These are phyloP conservation scores for Blastobotrys illinoisensis DNA, from an alignment of 1,139 yeast species.

Conservation along the genomic window DNA sequence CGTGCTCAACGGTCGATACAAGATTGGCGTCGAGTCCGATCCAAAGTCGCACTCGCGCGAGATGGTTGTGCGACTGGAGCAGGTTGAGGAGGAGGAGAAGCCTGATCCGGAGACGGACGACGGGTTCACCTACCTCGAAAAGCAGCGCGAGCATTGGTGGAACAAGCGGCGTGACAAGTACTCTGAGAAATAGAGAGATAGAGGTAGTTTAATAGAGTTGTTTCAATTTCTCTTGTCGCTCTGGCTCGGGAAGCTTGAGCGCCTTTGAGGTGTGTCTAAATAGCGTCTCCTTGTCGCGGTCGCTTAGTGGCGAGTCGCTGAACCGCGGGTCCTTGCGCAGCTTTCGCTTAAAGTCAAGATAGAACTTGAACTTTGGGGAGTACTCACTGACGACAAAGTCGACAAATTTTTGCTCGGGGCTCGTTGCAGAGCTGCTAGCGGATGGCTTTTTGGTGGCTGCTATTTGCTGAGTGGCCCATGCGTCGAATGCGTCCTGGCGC, in stretches of 20 bases:
- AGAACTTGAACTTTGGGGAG: conserved; percentile 31
- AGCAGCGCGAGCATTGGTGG: conserved; percentile 22
- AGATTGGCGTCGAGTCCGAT: conserved; percentile 14
- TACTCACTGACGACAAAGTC: conserved; percentile 31
- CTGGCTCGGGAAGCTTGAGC: conserved; percentile 1
- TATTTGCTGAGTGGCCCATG: conserved; percentile 36
- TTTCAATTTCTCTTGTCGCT: conserved; percentile 2
- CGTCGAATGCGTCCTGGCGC: conserved; percentile 38
- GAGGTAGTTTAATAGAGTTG: conserved; percentile 1
- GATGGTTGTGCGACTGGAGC: conserved; percentile 20
- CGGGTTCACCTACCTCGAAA: conserved; percentile 14
- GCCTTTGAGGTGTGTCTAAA: conserved; percentile 10
- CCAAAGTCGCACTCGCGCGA: conserved; percentile 11
- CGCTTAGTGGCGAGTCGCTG: conserved; percentile 29
- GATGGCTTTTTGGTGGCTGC: conserved; percentile 3
- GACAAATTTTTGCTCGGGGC: conserved; percentile 29
- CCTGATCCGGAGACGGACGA: conserved; percentile 23
- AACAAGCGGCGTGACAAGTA: conserved; percentile 13
- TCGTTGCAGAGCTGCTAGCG: not conserved
- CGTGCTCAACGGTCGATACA: conserved; percentile 43
- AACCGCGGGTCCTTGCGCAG: conserved; percentile 32
- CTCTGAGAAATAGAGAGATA: not conserved
- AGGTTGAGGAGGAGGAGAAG: conserved; percentile 22
- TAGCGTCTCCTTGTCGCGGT: conserved; percentile 24
- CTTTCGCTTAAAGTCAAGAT: conserved; percentile 44